Base-by-base conservation (phyloP, 106 monocot genomes). In the Phalaenopsis aphrodite region DNA sequence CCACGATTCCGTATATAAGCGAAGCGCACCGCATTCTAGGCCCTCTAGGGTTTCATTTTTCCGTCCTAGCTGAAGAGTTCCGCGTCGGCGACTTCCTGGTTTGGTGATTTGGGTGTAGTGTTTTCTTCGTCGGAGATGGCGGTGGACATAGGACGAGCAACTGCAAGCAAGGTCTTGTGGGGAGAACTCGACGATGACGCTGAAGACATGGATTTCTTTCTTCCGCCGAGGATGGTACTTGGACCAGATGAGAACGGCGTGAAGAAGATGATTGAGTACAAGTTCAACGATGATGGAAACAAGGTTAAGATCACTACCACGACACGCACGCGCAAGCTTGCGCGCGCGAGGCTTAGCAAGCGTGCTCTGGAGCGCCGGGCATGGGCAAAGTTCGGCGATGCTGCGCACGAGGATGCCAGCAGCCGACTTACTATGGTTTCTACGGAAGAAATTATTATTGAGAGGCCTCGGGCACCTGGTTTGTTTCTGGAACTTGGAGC, bases 361-460 rank as follows among this genome's bases (percentile, higher is more conserved):
- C 81, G 87, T 77, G 97, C 94, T 3, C 65, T 92, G 17, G 96
- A 96, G 87, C 85, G 96, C 65, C 83, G 96, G 49, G 82, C 87
- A 8, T 96, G 91, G 96, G 41, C 84, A 47, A 96, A 93, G 87
- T 96, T 96, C 65, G 96, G 96, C 14, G 96, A 93, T 17, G 93
- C 88, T 23, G 88, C 56, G 12, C 76, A 86, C 19, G 96, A 88
- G 85, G 96, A 93, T 17, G 83, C 81, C 12, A 90, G 93, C 12
- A 85, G 84, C 57, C 83, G 91, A 12, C 90, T 91, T 72, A 96
- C 96, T 49, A 93, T 93, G 93, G 93, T 96, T 4, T 93, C 93
- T 14, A 96, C 93, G 3, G 96, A 96, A 84, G 96, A 96, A 84
- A 91, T 93, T 84, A 19, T 96, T 10, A 89, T 96, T 19, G 96